phyloP scores from a whole-genome alignment of 148 eudicot species.

The Chenopodium album region DNA sequence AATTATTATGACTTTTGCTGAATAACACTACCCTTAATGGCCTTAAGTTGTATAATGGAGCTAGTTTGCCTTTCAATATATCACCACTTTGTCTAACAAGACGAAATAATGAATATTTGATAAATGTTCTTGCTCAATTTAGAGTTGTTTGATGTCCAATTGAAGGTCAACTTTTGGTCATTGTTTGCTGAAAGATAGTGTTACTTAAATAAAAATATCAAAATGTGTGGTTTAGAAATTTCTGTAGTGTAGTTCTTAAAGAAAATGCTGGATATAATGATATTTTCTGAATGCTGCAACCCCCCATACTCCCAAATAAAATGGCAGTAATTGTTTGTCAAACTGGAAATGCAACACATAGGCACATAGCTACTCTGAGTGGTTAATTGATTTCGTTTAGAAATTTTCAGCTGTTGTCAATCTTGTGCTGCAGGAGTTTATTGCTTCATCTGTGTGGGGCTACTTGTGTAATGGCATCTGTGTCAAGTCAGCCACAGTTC shows the following conservation, averaged over 20 bases:
- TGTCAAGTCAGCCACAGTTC: slow-evolving; percentile 93
- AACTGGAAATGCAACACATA: too few relatives aligned
- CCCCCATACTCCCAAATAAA: too few relatives aligned
- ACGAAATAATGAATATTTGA: too few relatives aligned
- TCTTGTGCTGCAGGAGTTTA: slow-evolving; percentile 17
- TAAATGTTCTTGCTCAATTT: not conserved
- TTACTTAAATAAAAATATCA: not conserved
- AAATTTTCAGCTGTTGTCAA: not conserved
- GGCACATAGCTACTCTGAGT: not conserved
- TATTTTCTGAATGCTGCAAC: not conserved
- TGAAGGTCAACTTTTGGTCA: not conserved
- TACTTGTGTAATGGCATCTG: slow-evolving; percentile 71
- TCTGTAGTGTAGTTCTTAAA: not conserved
- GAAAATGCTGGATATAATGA: not conserved
- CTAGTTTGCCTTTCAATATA: too few relatives aligned
- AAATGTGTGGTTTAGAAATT: too few relatives aligned
- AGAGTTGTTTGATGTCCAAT: not conserved
- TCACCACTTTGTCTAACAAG: too few relatives aligned
- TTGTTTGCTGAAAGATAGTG: not conserved
- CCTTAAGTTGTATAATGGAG: too few relatives aligned
- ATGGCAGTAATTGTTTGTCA: too few relatives aligned
- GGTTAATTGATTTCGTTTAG: not conserved
- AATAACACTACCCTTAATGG: too few relatives aligned
- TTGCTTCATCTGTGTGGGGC: slow-evolving; percentile 5
- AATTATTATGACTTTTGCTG: too few relatives aligned